Evolutionary conservation across 2,329 filamentous ascomycete species (phyloP), one percentile per base, ranked within the genome.

Genomic region (Acephala macrosclerotiorum): DNA sequence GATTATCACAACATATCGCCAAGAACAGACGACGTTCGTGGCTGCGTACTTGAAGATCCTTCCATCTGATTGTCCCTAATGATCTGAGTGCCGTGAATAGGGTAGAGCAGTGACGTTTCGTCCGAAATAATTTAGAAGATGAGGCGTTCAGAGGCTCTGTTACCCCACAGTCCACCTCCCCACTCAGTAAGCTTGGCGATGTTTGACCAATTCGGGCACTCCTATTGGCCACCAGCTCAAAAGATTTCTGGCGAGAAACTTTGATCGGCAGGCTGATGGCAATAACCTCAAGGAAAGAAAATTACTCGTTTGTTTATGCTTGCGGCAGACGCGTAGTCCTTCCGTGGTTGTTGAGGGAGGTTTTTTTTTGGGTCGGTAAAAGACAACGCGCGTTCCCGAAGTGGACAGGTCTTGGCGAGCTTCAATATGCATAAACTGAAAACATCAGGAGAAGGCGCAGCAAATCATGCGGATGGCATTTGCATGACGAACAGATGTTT

Each of bases 401-500:
- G 60, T 62, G 51, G 60, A 49, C 60, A 22, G 40, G 16, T 47
- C 38, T 58, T 62, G 53, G 51, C 53, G 40, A 58, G 20, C 33
- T 42, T 18, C 8, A 57, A 53, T 14, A 18, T 2, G 12, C 22
- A 53, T 26, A 53, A 53, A 26, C 3, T 53, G 25, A 9, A 53
- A 53, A 29, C 49, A 53, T 29, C 11, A 11, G 12, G 26, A 45
- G 40, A 9, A 3, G 7, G 29, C 38, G 25, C 29, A 42, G 29
- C 49, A 33, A 62, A 58, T 38, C 22, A 58, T 14, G 1, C 11
- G 2, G 7, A 29, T 7, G 20, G 51, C 57, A 58, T 33, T 62
- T 58, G 60, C 18, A 62, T 58, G 38, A 58, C 55, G 26, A 49
- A 58, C 25, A 22, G 22, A 45, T 49, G 53, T 62, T 58, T 62